phyloP scores from a whole-genome alignment of 768 basidiomycete species.

The Amanita jacksonii region DNA sequence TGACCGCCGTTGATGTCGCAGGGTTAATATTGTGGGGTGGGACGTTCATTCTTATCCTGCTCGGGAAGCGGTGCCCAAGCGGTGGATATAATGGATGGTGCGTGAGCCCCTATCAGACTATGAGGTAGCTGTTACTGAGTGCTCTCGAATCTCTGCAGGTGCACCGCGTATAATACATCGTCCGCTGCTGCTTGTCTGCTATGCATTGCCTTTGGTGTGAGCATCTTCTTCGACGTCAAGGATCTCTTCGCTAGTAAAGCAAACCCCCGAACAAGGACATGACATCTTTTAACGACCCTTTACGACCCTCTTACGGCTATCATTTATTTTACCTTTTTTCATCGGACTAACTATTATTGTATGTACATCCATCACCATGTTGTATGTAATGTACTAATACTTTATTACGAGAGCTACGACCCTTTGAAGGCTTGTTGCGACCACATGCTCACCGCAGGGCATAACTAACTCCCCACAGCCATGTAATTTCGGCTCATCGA shows the following conservation, averaged over 20 bases:
- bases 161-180: conserved; percentile 62
- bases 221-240: conserved; percentile 56
- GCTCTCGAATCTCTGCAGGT: conserved; percentile 31
- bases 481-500: no score
- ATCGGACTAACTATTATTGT: conserved; percentile 3
- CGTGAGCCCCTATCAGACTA: conserved; percentile 15
- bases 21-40: conserved; percentile 46
- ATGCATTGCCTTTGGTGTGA: conserved; percentile 43
- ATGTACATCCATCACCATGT: background rate
- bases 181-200: conserved; percentile 53
- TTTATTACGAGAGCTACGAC: background rate
- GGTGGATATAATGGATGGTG: conserved; percentile 58
- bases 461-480: no score
- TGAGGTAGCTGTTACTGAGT: background rate
- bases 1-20: conserved; percentile 38
- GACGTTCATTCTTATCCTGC: conserved; percentile 48
- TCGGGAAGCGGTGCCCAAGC: conserved; percentile 55
- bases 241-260: conserved; percentile 51
- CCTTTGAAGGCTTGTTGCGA: no score
- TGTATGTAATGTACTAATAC: conserved; percentile 1
- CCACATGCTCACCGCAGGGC: no score
- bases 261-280: conserved; percentile 46
- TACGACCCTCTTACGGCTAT: background rate
- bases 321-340: background rate
- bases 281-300: conserved; percentile 3